Base-by-base conservation (phyloP, 192 early-diverging fungal species). In the Coemansia sp. region DNA sequence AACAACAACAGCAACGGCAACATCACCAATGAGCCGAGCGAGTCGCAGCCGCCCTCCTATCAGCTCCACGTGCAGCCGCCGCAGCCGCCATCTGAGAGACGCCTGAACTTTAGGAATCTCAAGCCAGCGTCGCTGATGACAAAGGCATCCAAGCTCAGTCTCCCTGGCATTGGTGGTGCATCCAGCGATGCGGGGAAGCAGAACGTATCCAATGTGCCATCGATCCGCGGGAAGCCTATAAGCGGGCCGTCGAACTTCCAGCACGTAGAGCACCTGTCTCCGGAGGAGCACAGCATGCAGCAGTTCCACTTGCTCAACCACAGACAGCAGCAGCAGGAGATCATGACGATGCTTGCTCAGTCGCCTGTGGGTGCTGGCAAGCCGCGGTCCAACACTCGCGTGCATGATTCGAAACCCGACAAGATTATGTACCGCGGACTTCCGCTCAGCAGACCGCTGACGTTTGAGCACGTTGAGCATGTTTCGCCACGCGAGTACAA, bases 291-390 rank as follows among this genome's bases (percentile, higher is more conserved):
- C 65, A 68, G 71, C 59, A 69, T 67, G 79, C 71, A 82, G 65
- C 75, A 76, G 68, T 81, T 72, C 67, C 78, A 81, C 59, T 63
- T 81, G 62, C 74, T 74, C 64, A 81, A 81, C 73, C 78, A 81
- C 46, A 69, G 78, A 56, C 73, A 81, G 43, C 78, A 81, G 61
- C 73, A 81, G 73, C 65, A 40, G 45, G 78, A 75, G 55, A 81
- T 81, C n/a, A 49, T 81, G 41, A 72, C 78, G 59, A 72, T 81
- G 58, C 70, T 81, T 19, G 61, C 67, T 22, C 66, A 81, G 46
- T 62, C 54, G 44, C 42, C 40, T 42, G 22, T 22, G 8, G 11
- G 42, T 13, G 61, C 50, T 13, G 25, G 41, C 49, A 58, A 62
- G 41, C 32, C 20, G 22, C 67, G 68, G 55, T 43, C 56, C 48